Conservation (phyloP, 1,284 basidiomycete species). For the Pseudozyma sp. region DNA sequence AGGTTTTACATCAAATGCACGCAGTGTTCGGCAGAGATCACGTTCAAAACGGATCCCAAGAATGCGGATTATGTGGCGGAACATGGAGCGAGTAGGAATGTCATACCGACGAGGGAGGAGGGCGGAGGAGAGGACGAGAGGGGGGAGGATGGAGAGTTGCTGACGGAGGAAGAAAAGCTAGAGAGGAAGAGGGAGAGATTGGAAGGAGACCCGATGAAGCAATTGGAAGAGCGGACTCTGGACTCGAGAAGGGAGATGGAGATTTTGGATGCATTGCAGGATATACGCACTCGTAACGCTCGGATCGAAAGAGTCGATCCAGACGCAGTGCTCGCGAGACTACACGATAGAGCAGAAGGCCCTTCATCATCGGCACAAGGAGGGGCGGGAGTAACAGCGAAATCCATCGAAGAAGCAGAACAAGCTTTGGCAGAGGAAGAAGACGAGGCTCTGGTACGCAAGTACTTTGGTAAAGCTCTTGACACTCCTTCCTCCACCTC, state of each 20-base stretch:
- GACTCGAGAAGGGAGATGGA: constrained; percentile 99
- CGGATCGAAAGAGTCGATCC: constrained; percentile 78
- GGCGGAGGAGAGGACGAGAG: constrained; percentile 39
- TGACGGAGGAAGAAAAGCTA: constrained; percentile 48
- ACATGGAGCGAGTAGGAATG: constrained; percentile 65
- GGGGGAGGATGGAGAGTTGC: constrained; percentile 27
- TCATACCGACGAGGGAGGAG: constrained; percentile 58
- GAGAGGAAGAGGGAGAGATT: constrained; percentile 33
- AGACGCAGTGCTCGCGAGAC: constrained; percentile 55
- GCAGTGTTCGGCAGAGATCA: constrained; percentile 87
- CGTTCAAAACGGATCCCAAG: constrained; percentile 99
- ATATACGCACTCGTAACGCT: constrained; percentile 91
- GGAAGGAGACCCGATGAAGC: constrained; percentile 95
- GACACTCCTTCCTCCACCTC: constrained; percentile 21
- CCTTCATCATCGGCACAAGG: background rate
- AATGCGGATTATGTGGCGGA: constrained; percentile 71
- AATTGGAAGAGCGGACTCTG: constrained; percentile 87
- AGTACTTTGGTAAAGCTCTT: constrained; percentile 83
- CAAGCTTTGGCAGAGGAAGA: constrained; percentile 81
- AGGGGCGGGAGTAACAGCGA: background rate
- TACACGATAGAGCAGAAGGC: constrained; percentile 9
- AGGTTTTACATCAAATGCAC: constrained; percentile 69
- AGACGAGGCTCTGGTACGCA: constrained; percentile 86
- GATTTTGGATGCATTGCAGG: constrained; percentile 92
- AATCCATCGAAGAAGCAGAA: constrained; percentile 31